Evolutionary conservation across 768 basidiomycete species (phyloP).

Genomic region (Suillus sp.): DNA sequence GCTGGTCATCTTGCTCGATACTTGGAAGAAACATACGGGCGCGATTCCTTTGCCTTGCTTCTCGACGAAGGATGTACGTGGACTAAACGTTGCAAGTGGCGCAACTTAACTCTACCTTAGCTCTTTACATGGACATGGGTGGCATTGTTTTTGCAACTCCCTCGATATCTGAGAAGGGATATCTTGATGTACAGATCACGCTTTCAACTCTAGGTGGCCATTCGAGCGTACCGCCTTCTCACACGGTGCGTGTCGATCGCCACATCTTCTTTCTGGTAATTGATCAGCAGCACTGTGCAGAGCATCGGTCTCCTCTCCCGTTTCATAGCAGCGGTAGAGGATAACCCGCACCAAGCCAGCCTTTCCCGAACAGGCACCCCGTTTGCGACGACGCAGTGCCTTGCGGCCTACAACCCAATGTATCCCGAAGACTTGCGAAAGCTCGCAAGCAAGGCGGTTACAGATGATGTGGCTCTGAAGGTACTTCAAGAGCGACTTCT

Average conservation of each 20-base stretch:
- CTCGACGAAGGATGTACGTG: slow-evolving; percentile 81
- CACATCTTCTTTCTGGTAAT: neutral
- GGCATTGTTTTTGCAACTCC: slow-evolving; percentile 49
- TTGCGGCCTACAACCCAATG: slow-evolving; percentile 57
- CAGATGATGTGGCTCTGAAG: slow-evolving; percentile 51
- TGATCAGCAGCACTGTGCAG: slow-evolving; percentile 31
- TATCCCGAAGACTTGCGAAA: slow-evolving; percentile 49
- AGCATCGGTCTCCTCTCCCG: slow-evolving; percentile 76
- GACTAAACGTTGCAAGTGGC: neutral
- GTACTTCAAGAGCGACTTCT: slow-evolving; percentile 43
- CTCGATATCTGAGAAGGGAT: slow-evolving; percentile 74
- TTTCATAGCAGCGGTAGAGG: slow-evolving; percentile 65
- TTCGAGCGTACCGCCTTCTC: slow-evolving; percentile 75
- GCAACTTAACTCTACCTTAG: slow-evolving; percentile 1
- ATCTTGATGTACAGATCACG: slow-evolving; percentile 58
- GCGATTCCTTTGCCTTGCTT: slow-evolving; percentile 68
- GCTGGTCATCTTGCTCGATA: slow-evolving; percentile 47
- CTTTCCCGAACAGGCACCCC: slow-evolving; percentile 40
- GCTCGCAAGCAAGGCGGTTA: slow-evolving; percentile 45
- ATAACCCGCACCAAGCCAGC: slow-evolving; percentile 51
- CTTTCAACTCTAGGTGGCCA: slow-evolving; percentile 74
- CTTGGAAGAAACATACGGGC: slow-evolving; percentile 62
- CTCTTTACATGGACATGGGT: slow-evolving; percentile 8
- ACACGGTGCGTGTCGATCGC: slow-evolving; percentile 55
- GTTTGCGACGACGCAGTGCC: slow-evolving; percentile 50